phyloP scores from a whole-genome alignment of 2,329 filamentous ascomycete species.

The Volutella citrinella region DNA sequence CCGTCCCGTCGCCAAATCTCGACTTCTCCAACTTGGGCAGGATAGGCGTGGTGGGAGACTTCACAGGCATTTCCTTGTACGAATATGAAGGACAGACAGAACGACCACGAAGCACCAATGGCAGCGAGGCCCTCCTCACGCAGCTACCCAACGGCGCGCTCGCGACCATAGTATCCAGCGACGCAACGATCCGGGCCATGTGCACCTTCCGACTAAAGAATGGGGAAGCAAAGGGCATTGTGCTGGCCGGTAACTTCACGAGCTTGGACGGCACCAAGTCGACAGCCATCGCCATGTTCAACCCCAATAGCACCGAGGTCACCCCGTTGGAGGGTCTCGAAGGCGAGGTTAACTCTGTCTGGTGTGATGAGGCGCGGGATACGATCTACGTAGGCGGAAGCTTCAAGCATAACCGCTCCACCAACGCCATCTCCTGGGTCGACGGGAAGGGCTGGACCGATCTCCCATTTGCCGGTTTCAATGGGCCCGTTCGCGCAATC shows the following conservation, averaged over 20 bases:
- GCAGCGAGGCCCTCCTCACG: conserved; percentile 76
- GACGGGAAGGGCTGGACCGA: conserved; percentile 68
- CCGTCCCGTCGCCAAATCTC: conserved; percentile 67
- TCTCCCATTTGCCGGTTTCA: conserved; percentile 90
- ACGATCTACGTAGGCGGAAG: conserved; percentile 90
- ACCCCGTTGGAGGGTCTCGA: conserved; percentile 76
- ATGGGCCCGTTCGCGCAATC: conserved; percentile 86
- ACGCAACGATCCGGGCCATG: conserved; percentile 85
- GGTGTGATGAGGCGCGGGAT: conserved; percentile 74
- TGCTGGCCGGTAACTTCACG: conserved; percentile 94
- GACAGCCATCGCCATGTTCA: conserved; percentile 76
- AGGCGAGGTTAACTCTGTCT: conserved; percentile 76
- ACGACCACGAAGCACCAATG: conserved; percentile 65
- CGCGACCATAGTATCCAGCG: conserved; percentile 68
- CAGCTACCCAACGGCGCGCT: conserved; percentile 85
- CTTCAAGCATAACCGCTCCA: conserved; percentile 76
- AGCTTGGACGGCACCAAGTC: conserved; percentile 76
- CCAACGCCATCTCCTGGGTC: conserved; percentile 85
- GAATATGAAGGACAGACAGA: conserved; percentile 79
- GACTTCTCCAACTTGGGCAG: conserved; percentile 76
- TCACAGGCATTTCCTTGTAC: conserved; percentile 87
- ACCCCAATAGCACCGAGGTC: conserved; percentile 67
- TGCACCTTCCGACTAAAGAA: conserved; percentile 70
- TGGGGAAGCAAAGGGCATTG: conserved; percentile 67
- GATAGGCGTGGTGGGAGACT: conserved; percentile 84